Evolutionary conservation across 2,329 filamentous ascomycete genomes (phyloP).

Genomic region (Colletotrichum sp.): DNA sequence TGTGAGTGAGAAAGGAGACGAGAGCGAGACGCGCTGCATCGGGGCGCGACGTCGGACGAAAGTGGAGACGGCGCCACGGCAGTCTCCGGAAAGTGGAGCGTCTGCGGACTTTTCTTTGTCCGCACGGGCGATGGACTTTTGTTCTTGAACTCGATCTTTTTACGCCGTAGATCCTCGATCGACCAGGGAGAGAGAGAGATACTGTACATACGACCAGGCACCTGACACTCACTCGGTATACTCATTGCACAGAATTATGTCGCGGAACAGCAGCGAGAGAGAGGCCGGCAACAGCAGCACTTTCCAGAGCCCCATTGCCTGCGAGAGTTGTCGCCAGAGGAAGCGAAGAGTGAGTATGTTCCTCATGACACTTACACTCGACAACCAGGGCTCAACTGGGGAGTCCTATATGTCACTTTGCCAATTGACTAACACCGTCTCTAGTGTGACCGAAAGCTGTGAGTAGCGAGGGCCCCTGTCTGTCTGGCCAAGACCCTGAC

Average conservation of each 20-base stretch:
- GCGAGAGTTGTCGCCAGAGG: constrained; percentile 34
- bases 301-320: constrained; percentile 34
- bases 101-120: constrained; percentile 8
- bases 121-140: not conserved
- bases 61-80: not conserved
- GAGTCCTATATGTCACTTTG: not conserved
- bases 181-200: not conserved
- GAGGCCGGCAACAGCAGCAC: not conserved
- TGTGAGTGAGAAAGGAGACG: not conserved
- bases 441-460: constrained; percentile 21
- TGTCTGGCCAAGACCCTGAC: constrained; percentile 1
- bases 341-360: constrained; percentile 33
- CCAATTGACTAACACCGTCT: not conserved
- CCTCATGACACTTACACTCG: not conserved
- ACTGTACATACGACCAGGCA: not conserved
- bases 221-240: not conserved
- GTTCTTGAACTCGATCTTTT: constrained; percentile 6
- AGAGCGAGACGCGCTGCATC: not conserved
- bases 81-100: not conserved
- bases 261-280: not conserved
- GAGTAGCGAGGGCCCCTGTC: not conserved
- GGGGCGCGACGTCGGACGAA: not conserved
- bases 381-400: not conserved
- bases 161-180: not conserved
- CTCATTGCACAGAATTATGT: not conserved